phyloP scores from a whole-genome alignment of 2,329 filamentous ascomycete genomes.

The Alternaria sp. region DNA sequence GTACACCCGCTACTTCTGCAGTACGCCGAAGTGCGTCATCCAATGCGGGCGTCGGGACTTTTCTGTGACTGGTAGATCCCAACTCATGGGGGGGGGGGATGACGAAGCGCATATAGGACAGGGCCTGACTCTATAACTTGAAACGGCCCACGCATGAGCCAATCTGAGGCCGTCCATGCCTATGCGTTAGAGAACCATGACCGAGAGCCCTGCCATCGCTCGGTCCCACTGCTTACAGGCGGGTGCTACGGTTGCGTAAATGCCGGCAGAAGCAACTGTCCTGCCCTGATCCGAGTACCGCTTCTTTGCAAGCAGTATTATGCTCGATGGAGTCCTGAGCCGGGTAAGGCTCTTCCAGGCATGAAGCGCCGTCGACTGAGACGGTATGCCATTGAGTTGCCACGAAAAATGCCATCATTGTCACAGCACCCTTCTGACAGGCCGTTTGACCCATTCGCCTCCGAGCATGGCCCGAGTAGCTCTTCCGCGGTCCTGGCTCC shows the following conservation, averaged over 20 bases:
- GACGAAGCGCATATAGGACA: constrained; percentile 52
- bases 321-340: constrained; percentile 30
- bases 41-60: constrained; percentile 37
- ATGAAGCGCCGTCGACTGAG: constrained; percentile 34
- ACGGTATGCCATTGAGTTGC: constrained; percentile 27
- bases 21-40: constrained; percentile 45
- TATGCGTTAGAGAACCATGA: constrained; percentile 49
- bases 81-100: constrained; percentile 42
- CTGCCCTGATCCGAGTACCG: constrained; percentile 43
- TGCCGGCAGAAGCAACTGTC: constrained; percentile 46
- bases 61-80: constrained; percentile 51
- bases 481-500: constrained; percentile 41
- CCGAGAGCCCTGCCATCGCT: constrained; percentile 36
- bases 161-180: constrained; percentile 50
- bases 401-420: constrained; percentile 12
- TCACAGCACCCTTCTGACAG: constrained; percentile 5
- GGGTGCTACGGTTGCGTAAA: constrained; percentile 50
- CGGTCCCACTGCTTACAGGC: constrained; percentile 44
- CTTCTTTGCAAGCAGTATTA: constrained; percentile 37
- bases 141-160: constrained; percentile 54
- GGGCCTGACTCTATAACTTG: constrained; percentile 47
- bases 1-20: constrained; percentile 38
- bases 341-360: constrained; percentile 44
- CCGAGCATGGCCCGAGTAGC: constrained; percentile 36
- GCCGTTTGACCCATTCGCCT: constrained; percentile 20